Evolutionary conservation across 2,329 filamentous ascomycete species (phyloP), one percentile per base, ranked within the genome.

Genomic region (Fusarium newnesense): DNA sequence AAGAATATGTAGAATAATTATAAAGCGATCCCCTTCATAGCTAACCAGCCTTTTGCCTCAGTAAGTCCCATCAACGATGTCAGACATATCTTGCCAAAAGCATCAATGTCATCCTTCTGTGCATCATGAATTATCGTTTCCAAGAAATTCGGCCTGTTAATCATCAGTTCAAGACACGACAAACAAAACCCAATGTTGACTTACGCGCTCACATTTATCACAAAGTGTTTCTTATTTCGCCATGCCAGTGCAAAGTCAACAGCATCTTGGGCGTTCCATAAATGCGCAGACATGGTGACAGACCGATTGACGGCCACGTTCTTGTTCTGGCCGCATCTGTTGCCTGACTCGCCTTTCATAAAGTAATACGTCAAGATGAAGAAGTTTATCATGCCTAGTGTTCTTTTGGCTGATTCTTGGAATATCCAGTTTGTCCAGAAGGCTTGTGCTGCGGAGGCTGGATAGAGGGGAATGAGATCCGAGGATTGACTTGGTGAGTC

Each of bases 181-280:
- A 61, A 28, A 7, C 5, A 30, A 4, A 1, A 26, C 7, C 11
- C 13, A 3, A 6, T 7, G 2, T n/a, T 8, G 1, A 36, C 58
- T 56, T 61, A 61, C 47, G n/a, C 30, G 13, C 24, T 32, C 12
- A 61, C 58, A 13, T 43, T 42, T 18, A 64, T 64, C 6, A 63
- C 21, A 12, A 52, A 52, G 12, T 44, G 46, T 1, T 13, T 32
- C 3, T 44, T 42, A 7, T 44, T 19, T 7, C 32, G n/a, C 61
- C 57, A 63, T 8, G 39, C 58, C 18, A 64, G 9, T 9, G 58
- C 43, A 36, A 64, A 64, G 2, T 64, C 61, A 4, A 64, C 34
- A 7, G 44, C 32, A 34, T 64, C 61, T n/a, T 53, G 59, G 4
- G 61, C 57, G 24, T 64, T 50, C 61, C 61, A 64, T 5, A 64